Evolutionary conservation across 2,329 filamentous ascomycete genomes (phyloP).

Genomic region (Fusarium siculi): DNA sequence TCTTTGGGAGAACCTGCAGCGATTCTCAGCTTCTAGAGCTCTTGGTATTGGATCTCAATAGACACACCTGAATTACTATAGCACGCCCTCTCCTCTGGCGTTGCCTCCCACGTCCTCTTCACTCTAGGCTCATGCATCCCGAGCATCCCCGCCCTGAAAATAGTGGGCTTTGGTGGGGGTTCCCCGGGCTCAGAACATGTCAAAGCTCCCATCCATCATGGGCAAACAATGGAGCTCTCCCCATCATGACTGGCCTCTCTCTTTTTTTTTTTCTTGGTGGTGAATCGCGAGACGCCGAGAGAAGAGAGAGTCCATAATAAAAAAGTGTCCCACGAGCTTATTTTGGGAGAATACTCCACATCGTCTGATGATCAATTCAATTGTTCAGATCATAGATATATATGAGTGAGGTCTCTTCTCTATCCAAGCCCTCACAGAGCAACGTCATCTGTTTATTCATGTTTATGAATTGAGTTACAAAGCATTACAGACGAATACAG

Average conservation of each 20-base stretch:
- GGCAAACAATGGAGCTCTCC: constrained; percentile 22
- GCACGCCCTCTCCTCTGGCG: background rate
- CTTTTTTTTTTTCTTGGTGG: background rate
- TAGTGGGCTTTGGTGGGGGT: constrained; percentile 36
- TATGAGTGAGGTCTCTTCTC: constrained; percentile 1
- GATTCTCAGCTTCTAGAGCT: constrained; percentile 31
- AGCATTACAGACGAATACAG: constrained; percentile 5
- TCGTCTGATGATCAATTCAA: constrained; percentile 8
- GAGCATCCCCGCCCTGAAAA: constrained; percentile 31
- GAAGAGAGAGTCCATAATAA: constrained; percentile 11
- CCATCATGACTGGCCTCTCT: constrained; percentile 30
- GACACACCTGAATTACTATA: background rate
- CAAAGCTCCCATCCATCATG: constrained; percentile 33
- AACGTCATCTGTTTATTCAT: constrained; percentile 18
- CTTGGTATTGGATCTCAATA: background rate
- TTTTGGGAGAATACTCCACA: constrained; percentile 5
- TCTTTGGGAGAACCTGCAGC: background rate
- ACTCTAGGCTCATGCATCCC: constrained; percentile 5
- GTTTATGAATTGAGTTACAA: constrained; percentile 18
- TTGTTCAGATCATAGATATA: background rate
- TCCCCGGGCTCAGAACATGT: constrained; percentile 15
- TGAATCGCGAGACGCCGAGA: constrained; percentile 10
- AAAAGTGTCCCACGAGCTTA: constrained; percentile 35
- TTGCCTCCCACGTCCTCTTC: constrained; percentile 8
- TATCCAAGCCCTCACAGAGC: background rate